These are phyloP conservation scores for Calonectria pteridis DNA, from an alignment of 2,329 filamentous ascomycete genomes.

Conservation along the genomic window DNA sequence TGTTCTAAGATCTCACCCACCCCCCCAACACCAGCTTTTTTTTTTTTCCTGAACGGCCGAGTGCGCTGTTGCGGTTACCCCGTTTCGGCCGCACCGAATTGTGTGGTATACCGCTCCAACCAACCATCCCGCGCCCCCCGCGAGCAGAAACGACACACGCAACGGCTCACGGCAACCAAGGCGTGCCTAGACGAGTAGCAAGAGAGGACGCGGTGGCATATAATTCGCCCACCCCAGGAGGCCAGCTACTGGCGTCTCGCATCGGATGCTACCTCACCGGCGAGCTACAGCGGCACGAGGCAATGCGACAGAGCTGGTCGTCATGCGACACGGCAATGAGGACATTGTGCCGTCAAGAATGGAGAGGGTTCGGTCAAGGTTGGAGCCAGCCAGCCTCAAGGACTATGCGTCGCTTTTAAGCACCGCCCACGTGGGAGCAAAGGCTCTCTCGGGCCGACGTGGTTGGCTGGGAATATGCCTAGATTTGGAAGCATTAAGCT, in stretches of 20 bases:
- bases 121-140: slow-evolving; percentile 9
- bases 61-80: neutral
- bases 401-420: neutral
- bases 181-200: neutral
- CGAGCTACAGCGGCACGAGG: neutral
- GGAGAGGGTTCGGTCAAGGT: neutral
- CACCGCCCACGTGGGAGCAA: slow-evolving; percentile 4
- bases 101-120: slow-evolving; percentile 1
- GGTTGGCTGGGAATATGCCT: slow-evolving; percentile 14
- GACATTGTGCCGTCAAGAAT: neutral
- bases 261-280: slow-evolving; percentile 5
- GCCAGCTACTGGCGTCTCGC: neutral
- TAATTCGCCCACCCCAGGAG: neutral
- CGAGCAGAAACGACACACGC: neutral
- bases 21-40: neutral
- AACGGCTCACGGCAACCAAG: slow-evolving; percentile 1
- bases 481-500: slow-evolving; percentile 10
- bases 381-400: neutral
- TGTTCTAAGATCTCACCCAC: slow-evolving; percentile 7
- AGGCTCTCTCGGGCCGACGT: neutral
- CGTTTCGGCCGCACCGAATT: neutral
- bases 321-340: neutral
- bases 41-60: neutral
- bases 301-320: neutral
- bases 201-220: neutral